Evolutionary conservation across 176 grass and related monocot species (phyloP), one percentile per base, ranked within the genome.

Genomic region (Oropetium thomaeum): DNA sequence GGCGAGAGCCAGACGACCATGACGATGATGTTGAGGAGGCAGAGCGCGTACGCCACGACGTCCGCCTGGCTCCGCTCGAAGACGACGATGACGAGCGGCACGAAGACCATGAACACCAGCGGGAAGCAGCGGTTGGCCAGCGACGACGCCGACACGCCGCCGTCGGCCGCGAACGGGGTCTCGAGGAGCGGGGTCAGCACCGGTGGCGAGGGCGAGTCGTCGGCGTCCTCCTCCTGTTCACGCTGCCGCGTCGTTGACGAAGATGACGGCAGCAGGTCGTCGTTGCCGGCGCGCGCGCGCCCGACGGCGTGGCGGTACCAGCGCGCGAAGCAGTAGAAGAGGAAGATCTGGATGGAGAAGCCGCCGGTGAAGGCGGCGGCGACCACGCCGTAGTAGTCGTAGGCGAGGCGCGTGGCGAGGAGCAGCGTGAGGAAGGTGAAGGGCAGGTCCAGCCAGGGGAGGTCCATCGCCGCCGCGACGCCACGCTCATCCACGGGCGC

Each of bases 61-160:
- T 88, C 86, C 42, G 80, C 80, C 86, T 88, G 80, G 86, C 80
- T 88, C 5, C 75, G 86, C 86, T 88, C 85, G 74, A 88, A 88
- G 61, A 88, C 80, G 33, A 88, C 85, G 80, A 88, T 79, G 69
- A 88, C 70, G 8, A 88, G 80, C 42, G 85, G 85, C 20, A 83
- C 75, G 80, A 88, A 83, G 7, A 83, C 75, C 74, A 88, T 74
- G 85, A 88, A 88, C 14, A 88, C 80, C 33, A 83, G 69, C 26
- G 80, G 69, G 68, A 88, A 78, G 80, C 85, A 88, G 2, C 80
- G 80, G 62, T 69, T 79, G 11, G 80, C 69, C 34, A 83, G 74
- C 74, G 75, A 34, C 41, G 20, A 1, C 26, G 30, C 49, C 45
- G 23, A 33, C 26, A 60, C 75, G 45, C 23, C 65, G 5, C n/a